phyloP scores from a whole-genome alignment of 2,329 filamentous ascomycete genomes.

The Fusarium papillatum region DNA sequence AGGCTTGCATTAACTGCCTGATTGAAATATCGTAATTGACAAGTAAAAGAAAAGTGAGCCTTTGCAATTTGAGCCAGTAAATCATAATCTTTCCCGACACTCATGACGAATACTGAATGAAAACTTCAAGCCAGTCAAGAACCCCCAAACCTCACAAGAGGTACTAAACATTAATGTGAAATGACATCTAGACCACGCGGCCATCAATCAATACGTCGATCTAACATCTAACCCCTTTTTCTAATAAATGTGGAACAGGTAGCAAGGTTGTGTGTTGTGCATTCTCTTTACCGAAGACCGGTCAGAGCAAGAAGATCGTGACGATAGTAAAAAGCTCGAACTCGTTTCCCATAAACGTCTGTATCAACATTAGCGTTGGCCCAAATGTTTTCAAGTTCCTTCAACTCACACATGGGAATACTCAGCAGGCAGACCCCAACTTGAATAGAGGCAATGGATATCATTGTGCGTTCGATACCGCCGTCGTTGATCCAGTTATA shows the following conservation, averaged over 20 bases:
- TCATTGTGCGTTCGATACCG: slow-evolving; percentile 74
- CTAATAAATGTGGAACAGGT: background rate
- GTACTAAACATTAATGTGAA: slow-evolving; percentile 15
- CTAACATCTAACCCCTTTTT: background rate
- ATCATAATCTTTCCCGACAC: background rate
- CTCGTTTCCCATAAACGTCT: slow-evolving; percentile 86
- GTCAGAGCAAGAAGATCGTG: slow-evolving; percentile 73
- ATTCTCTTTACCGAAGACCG: slow-evolving; percentile 42
- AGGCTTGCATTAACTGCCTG: slow-evolving; percentile 9
- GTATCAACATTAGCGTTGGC: slow-evolving; percentile 6
- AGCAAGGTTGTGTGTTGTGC: background rate
- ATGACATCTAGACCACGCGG: background rate
- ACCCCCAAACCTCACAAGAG: background rate
- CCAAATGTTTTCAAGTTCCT: slow-evolving; percentile 59
- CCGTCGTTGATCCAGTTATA: slow-evolving; percentile 84
- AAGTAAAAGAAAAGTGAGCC: background rate
- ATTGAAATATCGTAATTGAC: slow-evolving; percentile 10
- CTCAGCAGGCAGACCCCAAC: slow-evolving; percentile 81
- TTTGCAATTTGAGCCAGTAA: background rate
- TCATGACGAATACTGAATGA: background rate
- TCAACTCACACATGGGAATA: slow-evolving; percentile 84
- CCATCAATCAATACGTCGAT: background rate
- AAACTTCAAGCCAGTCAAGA: background rate
- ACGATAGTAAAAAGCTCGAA: slow-evolving; percentile 81
- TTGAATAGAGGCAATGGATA: slow-evolving; percentile 82